phyloP scores from a whole-genome alignment of 768 basidiomycete species.

The Exidia glandulosa region DNA sequence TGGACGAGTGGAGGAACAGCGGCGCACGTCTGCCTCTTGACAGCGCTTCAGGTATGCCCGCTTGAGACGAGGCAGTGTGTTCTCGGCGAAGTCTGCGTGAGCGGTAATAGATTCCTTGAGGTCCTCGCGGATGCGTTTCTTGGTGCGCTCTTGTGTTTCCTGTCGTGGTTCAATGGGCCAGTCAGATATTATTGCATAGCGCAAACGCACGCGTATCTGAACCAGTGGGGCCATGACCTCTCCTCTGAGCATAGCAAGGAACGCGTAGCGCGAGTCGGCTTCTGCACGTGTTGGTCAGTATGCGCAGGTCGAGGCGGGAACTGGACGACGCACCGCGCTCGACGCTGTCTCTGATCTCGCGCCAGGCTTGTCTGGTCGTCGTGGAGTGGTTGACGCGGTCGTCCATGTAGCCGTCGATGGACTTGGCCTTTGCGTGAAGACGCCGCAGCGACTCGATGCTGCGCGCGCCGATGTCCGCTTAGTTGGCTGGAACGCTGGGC shows the following conservation, averaged over 20 bases:
- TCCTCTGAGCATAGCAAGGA: slow-evolving; percentile 53
- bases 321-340: slow-evolving; percentile 49
- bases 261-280: slow-evolving; percentile 70
- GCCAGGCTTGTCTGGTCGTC: slow-evolving; percentile 59
- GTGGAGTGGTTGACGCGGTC: slow-evolving; percentile 57
- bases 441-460: slow-evolving; percentile 60
- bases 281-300: slow-evolving; percentile 33
- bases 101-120: slow-evolving; percentile 65
- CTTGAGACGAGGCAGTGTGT: slow-evolving; percentile 70
- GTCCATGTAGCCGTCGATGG: slow-evolving; percentile 61
- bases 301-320: background rate
- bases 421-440: slow-evolving; percentile 60
- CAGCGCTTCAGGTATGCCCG: slow-evolving; percentile 73
- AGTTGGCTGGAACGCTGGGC: background rate
- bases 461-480: background rate
- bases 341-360: slow-evolving; percentile 73
- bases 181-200: background rate
- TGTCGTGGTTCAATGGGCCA: slow-evolving; percentile 16
- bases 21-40: slow-evolving; percentile 70
- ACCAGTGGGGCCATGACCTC: slow-evolving; percentile 68
- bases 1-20: background rate
- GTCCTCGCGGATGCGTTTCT: slow-evolving; percentile 85
- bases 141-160: slow-evolving; percentile 89
- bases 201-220: slow-evolving; percentile 44
- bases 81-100: slow-evolving; percentile 76